A percentile compares a stretch with the other conserved stretches of the same genome.
Evolutionary conservation across 1,284 basidiomycete genomes (phyloP).

Genomic region (Volvariella surrecta): DNA sequence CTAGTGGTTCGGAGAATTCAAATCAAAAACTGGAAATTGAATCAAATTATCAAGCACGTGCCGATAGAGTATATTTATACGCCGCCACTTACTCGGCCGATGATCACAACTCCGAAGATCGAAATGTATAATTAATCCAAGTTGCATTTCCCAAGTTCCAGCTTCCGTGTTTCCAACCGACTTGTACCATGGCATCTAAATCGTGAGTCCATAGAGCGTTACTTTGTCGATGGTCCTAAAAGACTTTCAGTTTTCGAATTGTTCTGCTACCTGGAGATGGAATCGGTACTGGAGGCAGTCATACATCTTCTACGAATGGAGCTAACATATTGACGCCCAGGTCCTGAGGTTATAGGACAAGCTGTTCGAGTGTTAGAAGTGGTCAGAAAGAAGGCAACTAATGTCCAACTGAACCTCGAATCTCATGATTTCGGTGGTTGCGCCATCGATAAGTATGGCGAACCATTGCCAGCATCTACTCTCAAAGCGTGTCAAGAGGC

Average conservation of each 20-base stretch:
- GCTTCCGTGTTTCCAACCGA: slow-evolving; percentile 1
- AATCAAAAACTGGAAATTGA: neutral
- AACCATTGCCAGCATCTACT: slow-evolving; percentile 82
- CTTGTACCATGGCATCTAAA: slow-evolving; percentile 23
- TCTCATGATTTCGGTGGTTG: slow-evolving; percentile 85
- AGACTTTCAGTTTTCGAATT: slow-evolving; percentile 62
- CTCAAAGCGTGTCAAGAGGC: slow-evolving; percentile 82
- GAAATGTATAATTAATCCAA: neutral
- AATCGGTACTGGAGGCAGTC: slow-evolving; percentile 55
- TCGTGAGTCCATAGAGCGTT: slow-evolving; percentile 19
- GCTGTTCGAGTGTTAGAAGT: slow-evolving; percentile 81
- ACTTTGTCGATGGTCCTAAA: slow-evolving; percentile 8
- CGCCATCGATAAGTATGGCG: slow-evolving; percentile 84
- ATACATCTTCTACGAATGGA: slow-evolving; percentile 5
- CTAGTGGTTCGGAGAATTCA: slow-evolving; percentile 14
- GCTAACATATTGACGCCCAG: slow-evolving; percentile 30
- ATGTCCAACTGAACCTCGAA: slow-evolving; percentile 70
- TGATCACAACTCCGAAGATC: neutral
- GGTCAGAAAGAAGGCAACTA: slow-evolving; percentile 53
- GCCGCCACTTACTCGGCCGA: too few species aligned
- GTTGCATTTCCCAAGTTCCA: slow-evolving; percentile 2
- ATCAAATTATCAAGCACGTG: too few species aligned
- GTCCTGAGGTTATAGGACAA: slow-evolving; percentile 90
- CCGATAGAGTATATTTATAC: too few species aligned
- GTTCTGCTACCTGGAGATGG: slow-evolving; percentile 93